Evolutionary conservation across 345 rosid genomes (phyloP), one percentile per base, ranked within the genome.

Genomic region (Dipteronia dyeriana): DNA sequence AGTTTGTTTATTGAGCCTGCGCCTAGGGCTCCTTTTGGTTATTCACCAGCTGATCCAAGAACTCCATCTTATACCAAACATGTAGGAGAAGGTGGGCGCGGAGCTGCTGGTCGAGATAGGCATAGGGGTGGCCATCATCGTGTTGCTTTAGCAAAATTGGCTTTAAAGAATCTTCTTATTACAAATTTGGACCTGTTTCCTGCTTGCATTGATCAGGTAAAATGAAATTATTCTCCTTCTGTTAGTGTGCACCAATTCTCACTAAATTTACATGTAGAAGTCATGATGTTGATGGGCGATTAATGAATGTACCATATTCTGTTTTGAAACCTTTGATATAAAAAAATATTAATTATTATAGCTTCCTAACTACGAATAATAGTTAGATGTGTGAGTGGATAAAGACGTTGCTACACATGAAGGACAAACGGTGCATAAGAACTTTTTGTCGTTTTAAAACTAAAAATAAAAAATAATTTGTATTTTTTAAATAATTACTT

Each of bases 201-300:
- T 76, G 91, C 98, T 79, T 96, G 98, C 88, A 96, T 96, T 78
- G 99, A 94, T 86, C 97, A 94, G 98, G 99, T 96, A 85, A 75
- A 62, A 34, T 23, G 60, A 34, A 62, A 34, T 38, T 66, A 22
- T 73, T 83, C 17, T 45, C 78, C 75, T 79, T 79, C 60, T 47
- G 79, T 61, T 74, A 65, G 66, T 77, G 54, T 66, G 68, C 68
- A 54, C 60, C 43, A 49, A 56, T 73, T 13, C 39, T 41, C 23
- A 54, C 11, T 11, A 67, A 12, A 3, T 16, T 25, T 45, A 66
- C 68, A 4, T 3, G 59, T 12, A 11, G 59, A 53, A 49, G 31
- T 51, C 34, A 22, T 75, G 51, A 54, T 63, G 62, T 23, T 71
- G 72, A 62, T 73, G 57, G 75, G 71, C 4, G 57, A 64, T 74